Base-by-base conservation (phyloP, 768 basidiomycete genomes). In the Ramaria rubella region DNA sequence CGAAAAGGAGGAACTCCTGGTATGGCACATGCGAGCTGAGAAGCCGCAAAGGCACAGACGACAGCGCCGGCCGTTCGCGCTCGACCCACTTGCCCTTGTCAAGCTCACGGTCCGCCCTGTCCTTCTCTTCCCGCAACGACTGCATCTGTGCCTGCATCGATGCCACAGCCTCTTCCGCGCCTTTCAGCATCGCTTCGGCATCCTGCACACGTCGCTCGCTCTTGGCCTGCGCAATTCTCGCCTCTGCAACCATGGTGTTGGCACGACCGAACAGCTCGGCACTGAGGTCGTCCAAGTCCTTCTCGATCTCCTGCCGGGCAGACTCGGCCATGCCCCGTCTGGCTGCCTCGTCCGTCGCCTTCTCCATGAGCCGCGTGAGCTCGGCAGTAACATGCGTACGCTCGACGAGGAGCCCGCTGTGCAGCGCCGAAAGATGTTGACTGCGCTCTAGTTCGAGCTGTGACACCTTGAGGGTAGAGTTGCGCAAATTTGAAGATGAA, bases 221-320 rank as follows among this genome's bases (percentile, higher is more conserved):
- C 59, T 68, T 73, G 4, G 86, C 84, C 33, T 77, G 73, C 15
- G 68, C 73, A 58, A 84, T 78, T 15, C 94, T 81, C 21, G 94
- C 95, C 67, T 92, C 88, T 0, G 90, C 92, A n/a, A 98, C 95
- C 96, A 99, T 99, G 5, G 80, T 85, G 68, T 99, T 98, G 5
- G 95, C 95, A 71, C 96, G 87, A 51, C 82, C 80, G 65, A 99
- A 99, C 17, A 99, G 75, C 48, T 74, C 81, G 15, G 93, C 92
- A 60, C 93, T 93, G 59, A 99, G 83, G 68, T 95, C 91, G 67
- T 96, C 94, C 50, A 99, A 75, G 59, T 99, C 95, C 72, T 87
- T 83, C 74, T 99, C 95, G 50, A 99, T 95, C 60, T 82, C 83
- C 1, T 68, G 74, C 31, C 86, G 81, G 4, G 91, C 93, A 49